phyloP scores from a whole-genome alignment of 306 rosid genomes.

The Acacia confusa region DNA sequence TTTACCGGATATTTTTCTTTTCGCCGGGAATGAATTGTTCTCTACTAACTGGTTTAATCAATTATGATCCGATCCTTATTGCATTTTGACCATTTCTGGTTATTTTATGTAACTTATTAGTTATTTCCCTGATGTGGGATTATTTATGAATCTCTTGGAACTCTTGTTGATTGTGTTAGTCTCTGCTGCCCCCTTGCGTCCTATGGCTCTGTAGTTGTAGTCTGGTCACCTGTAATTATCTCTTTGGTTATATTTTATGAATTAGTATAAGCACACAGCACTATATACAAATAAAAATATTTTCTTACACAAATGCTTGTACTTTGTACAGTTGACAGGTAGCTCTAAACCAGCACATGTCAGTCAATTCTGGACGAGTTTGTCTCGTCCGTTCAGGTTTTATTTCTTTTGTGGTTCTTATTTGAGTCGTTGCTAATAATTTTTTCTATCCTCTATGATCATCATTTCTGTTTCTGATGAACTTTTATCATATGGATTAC shows the following conservation, averaged over 20 bases:
- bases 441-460: not conserved
- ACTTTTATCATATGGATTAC: not conserved
- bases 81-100: not conserved
- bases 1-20: not conserved
- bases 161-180: not conserved
- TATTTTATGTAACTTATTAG: not conserved
- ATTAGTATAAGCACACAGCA: no score
- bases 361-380: conserved; percentile 51
- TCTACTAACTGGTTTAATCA: not conserved
- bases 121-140: not conserved
- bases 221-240: no score
- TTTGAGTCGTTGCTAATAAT: not conserved
- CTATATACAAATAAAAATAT: not conserved
- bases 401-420: not conserved
- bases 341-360: conserved; percentile 44
- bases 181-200: no score
- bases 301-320: not conserved
- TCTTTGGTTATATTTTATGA: no score
- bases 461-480: not conserved
- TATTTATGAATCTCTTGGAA: not conserved
- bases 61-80: not conserved
- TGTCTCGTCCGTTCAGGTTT: conserved; percentile 78
- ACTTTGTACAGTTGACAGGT: conserved; percentile 49
- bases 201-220: no score
- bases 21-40: not conserved